Evolutionary conservation across 192 early-diverging fungal species (phyloP).

Genomic region (Martensiomyces pterosporus): DNA sequence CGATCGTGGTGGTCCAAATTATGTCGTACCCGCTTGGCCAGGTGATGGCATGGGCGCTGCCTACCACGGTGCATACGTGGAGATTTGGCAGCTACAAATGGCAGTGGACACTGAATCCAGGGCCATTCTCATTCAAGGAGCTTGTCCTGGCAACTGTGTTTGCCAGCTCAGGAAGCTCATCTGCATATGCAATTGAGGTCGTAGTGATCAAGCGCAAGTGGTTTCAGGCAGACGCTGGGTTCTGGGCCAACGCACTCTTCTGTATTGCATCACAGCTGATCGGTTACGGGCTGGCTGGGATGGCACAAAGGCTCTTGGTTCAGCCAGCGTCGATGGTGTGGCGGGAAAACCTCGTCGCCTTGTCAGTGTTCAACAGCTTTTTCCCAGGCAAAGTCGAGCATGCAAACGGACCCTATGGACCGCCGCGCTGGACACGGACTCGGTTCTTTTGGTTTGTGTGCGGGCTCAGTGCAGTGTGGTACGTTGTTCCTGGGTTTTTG

Average conservation of each 20-base stretch:
- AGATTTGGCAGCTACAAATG: slow-evolving; percentile 25
- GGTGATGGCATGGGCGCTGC: slow-evolving; percentile 2
- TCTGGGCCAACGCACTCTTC: slow-evolving; percentile 42
- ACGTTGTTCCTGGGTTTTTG: slow-evolving; percentile 41
- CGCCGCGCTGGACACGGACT: slow-evolving; percentile 9
- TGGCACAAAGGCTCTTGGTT: slow-evolving; percentile 51
- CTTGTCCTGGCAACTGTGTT: slow-evolving; percentile 58
- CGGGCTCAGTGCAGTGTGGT: slow-evolving; percentile 16
- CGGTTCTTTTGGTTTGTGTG: slow-evolving; percentile 28
- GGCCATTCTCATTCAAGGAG: slow-evolving; percentile 65
- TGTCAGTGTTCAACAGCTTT: slow-evolving; percentile 48
- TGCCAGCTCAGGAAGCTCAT: slow-evolving; percentile 47
- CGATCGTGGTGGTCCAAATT: slow-evolving; percentile 49
- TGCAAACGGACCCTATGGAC: neutral
- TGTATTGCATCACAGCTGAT: slow-evolving; percentile 49
- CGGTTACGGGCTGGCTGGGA: slow-evolving; percentile 56
- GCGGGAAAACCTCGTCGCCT: slow-evolving; percentile 48
- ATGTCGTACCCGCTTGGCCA: slow-evolving; percentile 52
- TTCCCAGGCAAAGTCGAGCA: slow-evolving; percentile 2
- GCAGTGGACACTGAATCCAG: slow-evolving; percentile 56
- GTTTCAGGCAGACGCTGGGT: slow-evolving; percentile 52
- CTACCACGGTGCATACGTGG: neutral
- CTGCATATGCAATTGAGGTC: slow-evolving; percentile 59
- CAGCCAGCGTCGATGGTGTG: slow-evolving; percentile 55
- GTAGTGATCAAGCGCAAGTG: slow-evolving; percentile 53